phyloP scores from a whole-genome alignment of 2,329 filamentous ascomycete species.

The Pseudogymnoascus sp. region DNA sequence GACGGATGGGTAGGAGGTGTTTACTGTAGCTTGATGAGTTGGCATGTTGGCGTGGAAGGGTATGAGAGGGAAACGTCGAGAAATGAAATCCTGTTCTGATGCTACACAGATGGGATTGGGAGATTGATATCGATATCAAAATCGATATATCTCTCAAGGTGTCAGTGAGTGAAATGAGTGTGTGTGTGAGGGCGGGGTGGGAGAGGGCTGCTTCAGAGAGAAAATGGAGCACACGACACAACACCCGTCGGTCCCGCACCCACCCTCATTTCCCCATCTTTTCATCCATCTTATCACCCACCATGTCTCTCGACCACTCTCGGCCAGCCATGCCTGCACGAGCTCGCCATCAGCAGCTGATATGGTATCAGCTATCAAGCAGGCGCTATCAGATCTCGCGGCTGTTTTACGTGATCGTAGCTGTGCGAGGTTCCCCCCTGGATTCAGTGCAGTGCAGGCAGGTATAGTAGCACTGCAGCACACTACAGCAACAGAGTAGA shows the following conservation, averaged over 20 bases:
- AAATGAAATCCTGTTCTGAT: not conserved
- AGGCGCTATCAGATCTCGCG: not conserved
- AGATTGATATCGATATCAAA: not conserved
- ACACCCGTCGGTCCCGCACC: not conserved
- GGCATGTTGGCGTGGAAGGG: not conserved
- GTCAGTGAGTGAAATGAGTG: not conserved
- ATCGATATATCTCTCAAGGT: not conserved
- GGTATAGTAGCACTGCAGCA: not conserved
- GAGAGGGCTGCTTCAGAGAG: not conserved
- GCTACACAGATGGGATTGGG: not conserved
- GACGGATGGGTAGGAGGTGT: not conserved
- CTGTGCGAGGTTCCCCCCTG: not conserved
- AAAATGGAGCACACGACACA: slow-evolving; percentile 2
- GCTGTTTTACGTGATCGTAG: slow-evolving; percentile 1
- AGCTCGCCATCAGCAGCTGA: not conserved
- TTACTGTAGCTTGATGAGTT: not conserved
- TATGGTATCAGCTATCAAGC: not conserved
- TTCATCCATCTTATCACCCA: not conserved
- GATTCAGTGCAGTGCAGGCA: not conserved
- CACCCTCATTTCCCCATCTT: not conserved
- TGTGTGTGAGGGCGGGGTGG: not conserved
- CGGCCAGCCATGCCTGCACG: not conserved
- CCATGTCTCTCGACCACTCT: not conserved
- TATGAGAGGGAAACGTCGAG: not conserved
- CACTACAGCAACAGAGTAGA: not conserved